A percentile compares a stretch with the other conserved stretches of the same genome.
Conservation (phyloP, 2,329 filamentous ascomycete species). For the Xylariaceae sp. region DNA sequence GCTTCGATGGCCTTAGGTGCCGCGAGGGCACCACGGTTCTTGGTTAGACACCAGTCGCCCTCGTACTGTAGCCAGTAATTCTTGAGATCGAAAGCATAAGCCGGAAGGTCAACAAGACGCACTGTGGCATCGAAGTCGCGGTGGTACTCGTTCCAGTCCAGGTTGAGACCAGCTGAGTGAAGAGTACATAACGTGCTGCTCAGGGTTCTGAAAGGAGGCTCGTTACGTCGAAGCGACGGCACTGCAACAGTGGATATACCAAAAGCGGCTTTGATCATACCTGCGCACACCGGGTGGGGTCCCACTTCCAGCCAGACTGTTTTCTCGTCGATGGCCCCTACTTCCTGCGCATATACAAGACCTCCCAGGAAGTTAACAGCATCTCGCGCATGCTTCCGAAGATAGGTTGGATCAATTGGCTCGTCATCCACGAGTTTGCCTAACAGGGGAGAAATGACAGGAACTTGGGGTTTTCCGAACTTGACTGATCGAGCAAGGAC, state of each 20-base stretch:
- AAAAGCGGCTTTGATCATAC: conserved; percentile 64
- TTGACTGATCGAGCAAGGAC: conserved; percentile 47
- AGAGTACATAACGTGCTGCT: conserved; percentile 52
- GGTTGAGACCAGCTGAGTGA: conserved; percentile 53
- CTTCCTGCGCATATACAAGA: conserved; percentile 54
- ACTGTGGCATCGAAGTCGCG: conserved; percentile 55
- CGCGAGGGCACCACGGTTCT: conserved; percentile 55
- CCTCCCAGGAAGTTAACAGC: conserved; percentile 66
- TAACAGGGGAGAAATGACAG: conserved; percentile 64
- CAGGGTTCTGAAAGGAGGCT: conserved; percentile 62
- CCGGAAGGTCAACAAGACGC: conserved; percentile 60
- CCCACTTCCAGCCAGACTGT: conserved; percentile 71
- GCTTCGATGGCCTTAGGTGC: conserved; percentile 36
- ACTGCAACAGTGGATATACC: conserved; percentile 50
- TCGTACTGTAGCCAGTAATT: conserved; percentile 68
- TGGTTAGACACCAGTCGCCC: conserved; percentile 57
- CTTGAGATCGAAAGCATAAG: conserved; percentile 67
- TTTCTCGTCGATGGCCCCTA: conserved; percentile 59
- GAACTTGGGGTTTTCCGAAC: conserved; percentile 53
- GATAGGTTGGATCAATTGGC: conserved; percentile 57
- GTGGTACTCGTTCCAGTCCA: conserved; percentile 67
- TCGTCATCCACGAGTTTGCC: conserved; percentile 58
- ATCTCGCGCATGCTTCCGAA: conserved; percentile 62
- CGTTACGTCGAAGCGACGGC: conserved; percentile 59
- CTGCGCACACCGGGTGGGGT: conserved; percentile 66